Base-by-base conservation (phyloP, 352 stramenopile species). In the Globisporangium recalcitrans region DNA sequence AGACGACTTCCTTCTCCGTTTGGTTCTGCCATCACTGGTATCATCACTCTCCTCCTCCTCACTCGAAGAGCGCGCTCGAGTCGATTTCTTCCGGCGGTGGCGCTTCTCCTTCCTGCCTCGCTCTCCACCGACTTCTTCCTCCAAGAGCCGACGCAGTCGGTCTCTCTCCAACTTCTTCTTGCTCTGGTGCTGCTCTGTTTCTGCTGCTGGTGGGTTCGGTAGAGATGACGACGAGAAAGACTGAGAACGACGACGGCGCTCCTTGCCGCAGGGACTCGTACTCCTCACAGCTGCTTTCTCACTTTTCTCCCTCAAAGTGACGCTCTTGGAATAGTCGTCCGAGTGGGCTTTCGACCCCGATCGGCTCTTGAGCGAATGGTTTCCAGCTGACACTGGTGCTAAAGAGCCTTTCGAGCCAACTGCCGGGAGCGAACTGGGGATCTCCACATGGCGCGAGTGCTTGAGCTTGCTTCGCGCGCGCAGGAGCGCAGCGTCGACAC, bases 111-210 rank as follows among this genome's bases (percentile, higher is more conserved):
- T 76, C 47, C 1, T 55, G 7, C 27, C 26, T 29, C 36, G 22
- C 42, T 21, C 40, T 5, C 7, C 40, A 19, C 27, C 27, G 7
- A 62, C 62, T 26, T 80, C 71, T 46, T 75, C 67, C 47, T 82
- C 74, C 1, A 79, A 31, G 21, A 81, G 44, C 7, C 22, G 40
- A 6, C 69, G 73, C n/a, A 81, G 61, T 0, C 69, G 71, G 4
- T 78, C 64, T n/a, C 68, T 61, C 47, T 82, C 72, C 1, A 78
- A 32, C 29, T 21, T 63, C 48, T 60, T 69, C 16, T 34, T 56
- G 29, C 5, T 55, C 48, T 34, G 34, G 42, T n/a, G 42, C 38
- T 32, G 58, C 5, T 13, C 16, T 10, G 22, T 19, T 36, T 26
- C n/a, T 54, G 19, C 14, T 42, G 51, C 4, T 42, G 24, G n/a